These are phyloP conservation scores for Lipomyces orientalis DNA, from an alignment of 805 yeast genomes.

Conservation along the genomic window DNA sequence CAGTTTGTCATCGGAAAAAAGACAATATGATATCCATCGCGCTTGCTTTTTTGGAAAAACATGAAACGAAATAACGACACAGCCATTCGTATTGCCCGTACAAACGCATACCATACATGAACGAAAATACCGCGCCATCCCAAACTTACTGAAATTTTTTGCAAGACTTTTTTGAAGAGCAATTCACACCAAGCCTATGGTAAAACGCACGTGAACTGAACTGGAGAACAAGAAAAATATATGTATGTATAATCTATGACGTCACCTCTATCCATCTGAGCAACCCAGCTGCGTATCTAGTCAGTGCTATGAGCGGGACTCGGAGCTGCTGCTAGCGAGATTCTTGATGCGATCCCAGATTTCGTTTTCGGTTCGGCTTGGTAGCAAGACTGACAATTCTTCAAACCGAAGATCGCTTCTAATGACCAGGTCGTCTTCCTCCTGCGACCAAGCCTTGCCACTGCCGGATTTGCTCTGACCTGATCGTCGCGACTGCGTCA, in stretches of 20 bases:
- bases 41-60: neutral
- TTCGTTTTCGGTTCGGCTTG: constrained; percentile 75
- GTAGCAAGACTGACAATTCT: constrained; percentile 74
- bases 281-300: neutral
- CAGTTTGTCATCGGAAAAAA: neutral
- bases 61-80: neutral
- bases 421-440: constrained; percentile 67
- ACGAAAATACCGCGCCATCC: neutral
- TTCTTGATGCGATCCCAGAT: constrained; percentile 59
- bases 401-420: constrained; percentile 68
- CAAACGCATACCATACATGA: neutral
- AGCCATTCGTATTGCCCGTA: neutral
- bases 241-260: neutral
- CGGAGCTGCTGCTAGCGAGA: constrained; percentile 39
- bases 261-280: neutral
- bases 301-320: neutral
- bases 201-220: neutral
- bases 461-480: neutral
- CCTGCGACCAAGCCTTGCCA: constrained; percentile 60
- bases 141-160: neutral
- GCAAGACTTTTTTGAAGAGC: neutral
- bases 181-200: neutral
- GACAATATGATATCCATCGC: neutral
- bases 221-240: neutral
- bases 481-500: neutral